phyloP scores from a whole-genome alignment of 164 flowering plant species.

The Vitis amurensis region DNA sequence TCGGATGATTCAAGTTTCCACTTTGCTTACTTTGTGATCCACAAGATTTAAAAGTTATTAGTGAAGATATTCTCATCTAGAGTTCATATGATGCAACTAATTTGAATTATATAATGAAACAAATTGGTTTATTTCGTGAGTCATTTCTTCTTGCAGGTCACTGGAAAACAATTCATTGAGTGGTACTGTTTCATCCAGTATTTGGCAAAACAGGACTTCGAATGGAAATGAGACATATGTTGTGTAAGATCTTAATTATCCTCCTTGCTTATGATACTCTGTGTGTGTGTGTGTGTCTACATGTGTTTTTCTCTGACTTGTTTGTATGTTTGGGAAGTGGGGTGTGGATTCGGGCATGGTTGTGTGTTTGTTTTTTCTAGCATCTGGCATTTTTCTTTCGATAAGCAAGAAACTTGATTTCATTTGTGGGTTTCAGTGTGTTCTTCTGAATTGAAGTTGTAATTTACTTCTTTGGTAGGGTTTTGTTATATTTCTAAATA shows the following conservation, averaged over 20 bases:
- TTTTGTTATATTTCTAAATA: background rate
- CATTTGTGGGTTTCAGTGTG: no score
- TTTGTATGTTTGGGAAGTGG: background rate
- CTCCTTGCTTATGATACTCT: background rate
- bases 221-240: slow-evolving; percentile 31
- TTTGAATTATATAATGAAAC: background rate
- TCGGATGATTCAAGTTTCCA: background rate
- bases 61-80: background rate
- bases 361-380: background rate
- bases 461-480: background rate
- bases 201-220: slow-evolving; percentile 58
- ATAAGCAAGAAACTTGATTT: no score
- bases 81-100: background rate
- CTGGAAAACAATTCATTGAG: slow-evolving; percentile 61
- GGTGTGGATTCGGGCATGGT: background rate
- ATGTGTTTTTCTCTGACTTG: background rate
- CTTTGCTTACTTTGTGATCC: background rate
- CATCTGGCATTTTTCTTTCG: background rate
- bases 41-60: background rate
- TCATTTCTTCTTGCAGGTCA: slow-evolving; percentile 44
- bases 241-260: slow-evolving; percentile 46
- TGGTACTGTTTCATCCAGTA: slow-evolving; percentile 60
- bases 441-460: no score
- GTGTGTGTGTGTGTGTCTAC: background rate
- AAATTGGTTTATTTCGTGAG: background rate